Base-by-base conservation (phyloP, 2,329 filamentous ascomycete species). In the Beauveria australis region DNA sequence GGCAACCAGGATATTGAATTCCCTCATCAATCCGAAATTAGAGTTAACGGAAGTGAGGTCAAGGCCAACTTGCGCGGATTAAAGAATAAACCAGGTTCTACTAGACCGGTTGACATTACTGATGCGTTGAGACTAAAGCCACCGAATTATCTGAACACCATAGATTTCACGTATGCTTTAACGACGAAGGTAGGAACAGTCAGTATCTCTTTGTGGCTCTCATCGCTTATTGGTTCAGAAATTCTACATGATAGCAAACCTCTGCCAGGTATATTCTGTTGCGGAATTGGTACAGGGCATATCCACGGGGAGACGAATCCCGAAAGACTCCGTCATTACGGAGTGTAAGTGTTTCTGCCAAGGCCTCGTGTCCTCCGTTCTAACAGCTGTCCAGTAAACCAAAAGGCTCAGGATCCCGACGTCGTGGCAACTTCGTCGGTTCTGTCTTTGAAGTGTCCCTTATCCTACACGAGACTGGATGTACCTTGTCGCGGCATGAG, bases 21-120 rank as follows among this genome's bases (percentile, higher is more conserved):
- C 66, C 94, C 94, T 1, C 86, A 93, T 67, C 92, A 97, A 74
- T 89, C 94, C 37, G 94, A 99, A 71, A 81, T 99, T 61, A 93
- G 92, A 71, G 85, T 96, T 60, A 99, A 99, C 67, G 82, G 86
- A 10, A 89, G 89, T 40, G 91, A 97, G 61, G 82, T 97, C 66
- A 94, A 93, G 73, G 88, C 89, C n/a, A 99, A 97, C 71, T 81
- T 96, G 66, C 89, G 94, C 66, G 94, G 94, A 5, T 75, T 99
- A 63, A 99, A 99, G 75, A 97, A 96, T 73, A 96, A 94, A 73
- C 91, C 93, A 7, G 94, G 94, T 24, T 95, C 94, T 49, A 99
- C 94, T 46, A 87, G 91, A 68, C 94, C 94, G 8, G 92, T 91
- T 52, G 94, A 99, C 74, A 89, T 99, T 63, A 99, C 94, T 8